Conservation (phyloP, 352 stramenopile species). For the Aphanomyces cochlioides region DNA sequence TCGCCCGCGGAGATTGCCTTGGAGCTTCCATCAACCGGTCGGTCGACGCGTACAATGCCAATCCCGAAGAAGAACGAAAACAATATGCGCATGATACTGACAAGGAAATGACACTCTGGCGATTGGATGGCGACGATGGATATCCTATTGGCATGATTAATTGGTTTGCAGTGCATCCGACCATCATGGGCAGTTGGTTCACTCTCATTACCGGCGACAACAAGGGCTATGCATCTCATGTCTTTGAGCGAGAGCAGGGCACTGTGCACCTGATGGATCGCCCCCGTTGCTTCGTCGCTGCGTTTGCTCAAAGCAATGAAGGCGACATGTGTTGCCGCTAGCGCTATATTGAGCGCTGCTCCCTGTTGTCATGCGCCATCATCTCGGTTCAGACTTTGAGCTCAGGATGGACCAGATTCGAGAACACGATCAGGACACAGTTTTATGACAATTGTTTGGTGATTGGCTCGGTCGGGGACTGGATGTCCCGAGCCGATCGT, state of each 20-base stretch:
- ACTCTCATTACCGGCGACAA: constrained; percentile 92
- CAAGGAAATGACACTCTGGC: constrained; percentile 90
- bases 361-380: too few relatives aligned
- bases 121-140: constrained; percentile 74
- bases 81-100: constrained; percentile 85
- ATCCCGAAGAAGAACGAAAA: constrained; percentile 73
- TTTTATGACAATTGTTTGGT: too few relatives aligned
- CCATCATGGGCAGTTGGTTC: constrained; percentile 92
- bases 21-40: constrained; percentile 87
- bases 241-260: constrained; percentile 84
- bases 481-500: too few relatives aligned
- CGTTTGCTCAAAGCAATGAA: constrained; percentile 92
- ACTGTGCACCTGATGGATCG: constrained; percentile 75
- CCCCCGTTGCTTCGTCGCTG: constrained; percentile 84
- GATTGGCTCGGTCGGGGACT: too few relatives aligned
- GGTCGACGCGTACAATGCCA: constrained; percentile 85
- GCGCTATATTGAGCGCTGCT: too few relatives aligned
- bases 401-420: too few relatives aligned
- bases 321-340: too few relatives aligned
- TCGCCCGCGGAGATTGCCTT: constrained; percentile 60
- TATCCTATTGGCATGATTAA: constrained; percentile 89
- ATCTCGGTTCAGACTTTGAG: too few relatives aligned
- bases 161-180: constrained; percentile 92
- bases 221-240: constrained; percentile 87
- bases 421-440: too few relatives aligned